A percentile compares a stretch with the other conserved stretches of the same genome.
Evolutionary conservation across 1,284 basidiomycete genomes (phyloP).

Genomic region (Cryptococcus maquisensis): DNA sequence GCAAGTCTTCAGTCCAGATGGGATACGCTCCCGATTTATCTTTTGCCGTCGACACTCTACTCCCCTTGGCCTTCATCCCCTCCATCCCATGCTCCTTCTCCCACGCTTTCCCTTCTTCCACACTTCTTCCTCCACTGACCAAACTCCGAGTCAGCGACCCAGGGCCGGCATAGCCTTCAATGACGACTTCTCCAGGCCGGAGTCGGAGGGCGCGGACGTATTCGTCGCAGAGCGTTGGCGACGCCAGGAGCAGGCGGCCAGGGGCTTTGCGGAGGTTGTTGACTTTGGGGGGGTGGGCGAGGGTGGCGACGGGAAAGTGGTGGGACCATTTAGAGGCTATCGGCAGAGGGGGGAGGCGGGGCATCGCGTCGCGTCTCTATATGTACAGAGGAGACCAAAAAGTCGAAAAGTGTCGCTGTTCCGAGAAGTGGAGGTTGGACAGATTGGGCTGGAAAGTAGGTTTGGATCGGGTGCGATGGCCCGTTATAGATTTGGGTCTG

Average conservation of each 20-base stretch:
- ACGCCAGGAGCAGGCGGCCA: conserved; percentile 26
- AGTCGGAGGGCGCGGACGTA: conserved; percentile 35
- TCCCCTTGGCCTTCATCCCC: not conserved
- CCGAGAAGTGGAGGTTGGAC: not conserved
- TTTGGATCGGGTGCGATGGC: not conserved
- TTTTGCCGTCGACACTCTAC: not conserved
- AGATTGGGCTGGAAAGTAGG: not conserved
- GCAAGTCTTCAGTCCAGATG: conserved; percentile 8
- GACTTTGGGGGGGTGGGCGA: conserved; percentile 11
- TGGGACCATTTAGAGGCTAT: conserved; percentile 14
- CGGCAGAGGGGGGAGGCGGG: conserved; percentile 36
- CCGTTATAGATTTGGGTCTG: no score
- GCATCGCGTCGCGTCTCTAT: conserved; percentile 9
- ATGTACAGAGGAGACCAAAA: not conserved
- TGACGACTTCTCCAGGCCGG: conserved; percentile 31
- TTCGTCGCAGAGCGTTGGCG: conserved; percentile 20
- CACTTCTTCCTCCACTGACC: conserved; percentile 26
- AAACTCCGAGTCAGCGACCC: conserved; percentile 35
- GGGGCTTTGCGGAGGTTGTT: conserved; percentile 12
- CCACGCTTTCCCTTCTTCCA: conserved; percentile 4
- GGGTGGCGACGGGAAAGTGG: conserved; percentile 12
- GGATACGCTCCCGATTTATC: conserved; percentile 3
- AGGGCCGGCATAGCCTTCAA: conserved; percentile 32
- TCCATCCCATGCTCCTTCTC: not conserved
- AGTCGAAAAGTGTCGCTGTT: not conserved